These are phyloP conservation scores for Phytophthora macrochlamydospora DNA, from an alignment of 352 stramenopile genomes.

Conservation along the genomic window DNA sequence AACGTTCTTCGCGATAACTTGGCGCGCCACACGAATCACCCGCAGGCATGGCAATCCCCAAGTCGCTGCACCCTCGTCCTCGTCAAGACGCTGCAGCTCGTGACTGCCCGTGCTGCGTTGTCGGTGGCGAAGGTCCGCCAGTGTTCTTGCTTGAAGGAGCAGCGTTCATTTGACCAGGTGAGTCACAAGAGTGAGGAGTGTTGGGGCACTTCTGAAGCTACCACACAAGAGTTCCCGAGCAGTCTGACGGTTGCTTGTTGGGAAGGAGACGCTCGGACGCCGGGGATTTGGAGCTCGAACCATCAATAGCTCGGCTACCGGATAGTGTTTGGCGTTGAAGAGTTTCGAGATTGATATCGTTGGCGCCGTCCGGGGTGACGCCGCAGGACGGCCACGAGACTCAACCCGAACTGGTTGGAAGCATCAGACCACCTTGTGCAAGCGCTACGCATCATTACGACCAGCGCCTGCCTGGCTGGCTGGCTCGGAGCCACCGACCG, in stretches of 20 bases:
- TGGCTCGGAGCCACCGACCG: not conserved
- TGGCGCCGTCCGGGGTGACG: conserved; percentile 65
- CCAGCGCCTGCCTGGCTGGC: conserved; percentile 39
- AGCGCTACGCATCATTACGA: conserved; percentile 84
- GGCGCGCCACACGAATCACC: not conserved
- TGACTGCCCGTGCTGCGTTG: conserved; percentile 25
- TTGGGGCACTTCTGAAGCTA: not conserved
- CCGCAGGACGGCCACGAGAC: conserved; percentile 71
- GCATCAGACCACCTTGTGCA: conserved; percentile 59
- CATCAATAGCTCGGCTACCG: conserved; percentile 53
- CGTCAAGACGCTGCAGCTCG: conserved; percentile 7
- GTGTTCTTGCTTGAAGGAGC: conserved; percentile 80
- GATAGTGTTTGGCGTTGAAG: conserved; percentile 73
- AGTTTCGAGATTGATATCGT: conserved; percentile 83
- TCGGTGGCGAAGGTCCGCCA: conserved; percentile 35
- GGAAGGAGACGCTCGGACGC: conserved; percentile 48
- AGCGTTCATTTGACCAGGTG: conserved; percentile 77
- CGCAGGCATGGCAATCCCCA: not conserved
- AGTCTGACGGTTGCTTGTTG: conserved; percentile 8
- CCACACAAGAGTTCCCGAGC: too few species aligned
- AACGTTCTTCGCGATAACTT: too few species aligned
- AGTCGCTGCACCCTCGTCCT: not conserved
- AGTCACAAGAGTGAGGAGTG: conserved; percentile 61
- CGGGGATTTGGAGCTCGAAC: conserved; percentile 63
- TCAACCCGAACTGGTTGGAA: conserved; percentile 69